Evolutionary conservation across 2,329 filamentous ascomycete genomes (phyloP).

Genomic region (Talaromyces sp.): DNA sequence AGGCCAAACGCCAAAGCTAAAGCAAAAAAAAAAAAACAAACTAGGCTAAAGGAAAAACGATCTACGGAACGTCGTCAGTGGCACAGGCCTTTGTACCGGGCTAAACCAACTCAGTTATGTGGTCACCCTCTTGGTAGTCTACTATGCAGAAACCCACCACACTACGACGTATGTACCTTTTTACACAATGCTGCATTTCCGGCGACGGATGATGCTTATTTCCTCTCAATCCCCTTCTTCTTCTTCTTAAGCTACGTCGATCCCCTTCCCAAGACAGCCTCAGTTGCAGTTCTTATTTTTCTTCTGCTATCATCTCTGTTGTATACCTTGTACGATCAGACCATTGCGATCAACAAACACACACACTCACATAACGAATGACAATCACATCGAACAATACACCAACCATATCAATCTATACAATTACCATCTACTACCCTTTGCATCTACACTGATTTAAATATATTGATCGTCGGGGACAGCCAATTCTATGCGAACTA

Average conservation of each 20-base stretch:
- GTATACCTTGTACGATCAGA: not conserved
- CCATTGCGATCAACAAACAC: not conserved
- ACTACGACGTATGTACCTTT: conserved; percentile 27
- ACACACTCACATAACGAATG: not conserved
- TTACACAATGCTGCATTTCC: conserved; percentile 14
- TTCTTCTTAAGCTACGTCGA: conserved; percentile 46
- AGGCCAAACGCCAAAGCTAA: not conserved
- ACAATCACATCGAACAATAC: not conserved
- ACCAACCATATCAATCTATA: too few relatives aligned
- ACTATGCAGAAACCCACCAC: too few relatives aligned
- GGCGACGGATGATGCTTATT: conserved; percentile 28
- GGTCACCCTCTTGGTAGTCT: not conserved
- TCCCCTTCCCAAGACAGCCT: conserved; percentile 40
- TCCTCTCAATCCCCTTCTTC: conserved; percentile 17
- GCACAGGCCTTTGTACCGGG: conserved; percentile 26
- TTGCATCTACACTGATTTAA: too few relatives aligned
- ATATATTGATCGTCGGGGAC: not conserved
- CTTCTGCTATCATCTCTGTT: conserved; percentile 20
- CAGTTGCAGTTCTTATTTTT: conserved; percentile 20
- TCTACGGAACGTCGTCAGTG: conserved; percentile 44
- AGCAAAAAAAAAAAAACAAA: not conserved
- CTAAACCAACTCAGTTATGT: not conserved
- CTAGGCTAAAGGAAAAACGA: conserved; percentile 29
- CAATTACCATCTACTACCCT: not conserved
- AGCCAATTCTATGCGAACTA: not conserved